Conservation (phyloP, 805 yeast species). For the Kurtzmaniella cleridarum region DNA sequence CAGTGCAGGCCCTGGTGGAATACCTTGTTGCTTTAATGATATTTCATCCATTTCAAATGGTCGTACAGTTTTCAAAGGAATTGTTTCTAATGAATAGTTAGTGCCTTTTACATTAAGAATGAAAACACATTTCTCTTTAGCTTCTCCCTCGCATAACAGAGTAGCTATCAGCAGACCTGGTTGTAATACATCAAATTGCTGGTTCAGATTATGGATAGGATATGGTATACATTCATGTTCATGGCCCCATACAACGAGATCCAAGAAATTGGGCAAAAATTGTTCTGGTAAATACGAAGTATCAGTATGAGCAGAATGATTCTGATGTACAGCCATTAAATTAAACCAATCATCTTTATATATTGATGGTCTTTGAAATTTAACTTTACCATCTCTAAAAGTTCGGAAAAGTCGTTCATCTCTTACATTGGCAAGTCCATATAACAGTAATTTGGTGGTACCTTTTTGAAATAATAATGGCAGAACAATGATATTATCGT, state of each 20-base stretch:
- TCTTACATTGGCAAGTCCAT: constrained; percentile 82
- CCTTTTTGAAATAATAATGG: constrained; percentile 87
- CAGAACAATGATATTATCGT: constrained; percentile 64
- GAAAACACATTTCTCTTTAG: constrained; percentile 68
- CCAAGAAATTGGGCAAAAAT: constrained; percentile 75
- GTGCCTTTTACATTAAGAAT: constrained; percentile 59
- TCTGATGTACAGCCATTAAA: constrained; percentile 85
- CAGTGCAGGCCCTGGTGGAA: constrained; percentile 57
- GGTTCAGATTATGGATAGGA: constrained; percentile 52
- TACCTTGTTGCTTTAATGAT: constrained; percentile 44
- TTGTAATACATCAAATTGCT: constrained; percentile 74
- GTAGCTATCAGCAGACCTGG: constrained; percentile 96
- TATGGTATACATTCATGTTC: constrained; percentile 90
- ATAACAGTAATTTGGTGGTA: constrained; percentile 71
- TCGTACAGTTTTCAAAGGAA: constrained; percentile 65
- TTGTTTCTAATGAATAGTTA: constrained; percentile 51
- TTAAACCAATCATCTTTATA: constrained; percentile 71
- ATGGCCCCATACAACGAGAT: constrained; percentile 93
- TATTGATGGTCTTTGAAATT: constrained; percentile 64
- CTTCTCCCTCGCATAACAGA: constrained; percentile 79
- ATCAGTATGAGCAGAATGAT: constrained; percentile 74
- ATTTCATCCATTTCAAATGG: constrained; percentile 77
- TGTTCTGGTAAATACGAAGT: constrained; percentile 82
- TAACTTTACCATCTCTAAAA: constrained; percentile 74
- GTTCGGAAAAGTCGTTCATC: constrained; percentile 85